These are phyloP conservation scores for Mallotus nudiflorus DNA, from an alignment of 345 rosid species.

Conservation along the genomic window DNA sequence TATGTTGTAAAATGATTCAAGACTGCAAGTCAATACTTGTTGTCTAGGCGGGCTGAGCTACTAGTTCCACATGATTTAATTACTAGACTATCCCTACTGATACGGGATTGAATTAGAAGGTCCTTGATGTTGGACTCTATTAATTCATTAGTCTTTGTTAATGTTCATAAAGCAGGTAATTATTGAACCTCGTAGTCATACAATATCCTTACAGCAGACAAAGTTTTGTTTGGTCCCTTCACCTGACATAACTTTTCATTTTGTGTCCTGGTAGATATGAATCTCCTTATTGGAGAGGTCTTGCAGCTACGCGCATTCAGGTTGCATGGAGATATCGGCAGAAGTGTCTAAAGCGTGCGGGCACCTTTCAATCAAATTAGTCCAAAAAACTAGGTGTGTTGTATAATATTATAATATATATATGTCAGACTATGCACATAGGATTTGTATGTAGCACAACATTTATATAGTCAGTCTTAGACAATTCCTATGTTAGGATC, in stretches of 20 bases:
- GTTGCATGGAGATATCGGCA: conserved; percentile 86
- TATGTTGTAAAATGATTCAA: not conserved
- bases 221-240: no score
- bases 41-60: not conserved
- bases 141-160: no score
- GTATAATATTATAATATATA: not conserved
- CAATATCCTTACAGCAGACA: no score
- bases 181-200: no score
- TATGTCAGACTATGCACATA: not conserved
- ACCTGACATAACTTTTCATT: not conserved
- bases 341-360: conserved; percentile 43
- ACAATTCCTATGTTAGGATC: no score
- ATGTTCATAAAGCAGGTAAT: no score
- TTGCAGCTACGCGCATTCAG: conserved; percentile 64
- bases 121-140: no score
- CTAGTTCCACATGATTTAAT: no score
- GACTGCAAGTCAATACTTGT: not conserved
- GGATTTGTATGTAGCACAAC: no score
- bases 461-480: no score
- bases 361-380: conserved; percentile 23
- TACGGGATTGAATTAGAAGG: no score
- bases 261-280: conserved; percentile 48
- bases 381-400: not conserved
- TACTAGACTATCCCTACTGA: no score
- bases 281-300: conserved; percentile 77